These are phyloP conservation scores for Alternaria longipes DNA, from an alignment of 2,329 filamentous ascomycete genomes.

Conservation along the genomic window DNA sequence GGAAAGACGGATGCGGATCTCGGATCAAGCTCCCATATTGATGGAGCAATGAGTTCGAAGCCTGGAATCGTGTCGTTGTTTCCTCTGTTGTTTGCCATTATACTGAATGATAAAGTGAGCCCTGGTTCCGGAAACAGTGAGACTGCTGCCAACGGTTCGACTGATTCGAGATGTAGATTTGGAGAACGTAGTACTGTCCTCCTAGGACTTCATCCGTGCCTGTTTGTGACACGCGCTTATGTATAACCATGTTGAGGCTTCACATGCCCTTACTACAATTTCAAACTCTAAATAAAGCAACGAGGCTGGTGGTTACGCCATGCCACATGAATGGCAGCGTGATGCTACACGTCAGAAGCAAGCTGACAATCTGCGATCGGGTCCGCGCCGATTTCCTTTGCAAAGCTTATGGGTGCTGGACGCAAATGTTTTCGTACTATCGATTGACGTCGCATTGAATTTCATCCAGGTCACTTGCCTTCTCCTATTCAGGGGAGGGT, in stretches of 20 bases:
- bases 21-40: conserved; percentile 25
- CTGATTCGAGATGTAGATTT: neutral
- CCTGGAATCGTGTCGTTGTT: conserved; percentile 15
- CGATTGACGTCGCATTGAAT: neutral
- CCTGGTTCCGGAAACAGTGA: neutral
- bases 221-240: neutral
- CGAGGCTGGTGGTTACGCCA: neutral
- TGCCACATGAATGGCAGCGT: neutral
- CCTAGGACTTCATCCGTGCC: neutral
- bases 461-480: neutral
- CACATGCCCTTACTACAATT: neutral
- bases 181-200: neutral
- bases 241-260: neutral
- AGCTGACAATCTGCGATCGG: neutral
- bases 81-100: conserved; percentile 6
- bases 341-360: neutral
- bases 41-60: conserved; percentile 28
- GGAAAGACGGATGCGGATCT: neutral
- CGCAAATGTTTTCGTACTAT: neutral
- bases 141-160: neutral
- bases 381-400: neutral
- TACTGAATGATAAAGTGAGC: neutral
- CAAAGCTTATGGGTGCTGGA: neutral
- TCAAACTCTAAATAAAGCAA: neutral
- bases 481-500: neutral